Percentiles rank a stretch among this genome's conserved stretches.
These are phyloP conservation scores for Limonomyces culmigenus DNA, from an alignment of 1,284 basidiomycete species.

Conservation along the genomic window DNA sequence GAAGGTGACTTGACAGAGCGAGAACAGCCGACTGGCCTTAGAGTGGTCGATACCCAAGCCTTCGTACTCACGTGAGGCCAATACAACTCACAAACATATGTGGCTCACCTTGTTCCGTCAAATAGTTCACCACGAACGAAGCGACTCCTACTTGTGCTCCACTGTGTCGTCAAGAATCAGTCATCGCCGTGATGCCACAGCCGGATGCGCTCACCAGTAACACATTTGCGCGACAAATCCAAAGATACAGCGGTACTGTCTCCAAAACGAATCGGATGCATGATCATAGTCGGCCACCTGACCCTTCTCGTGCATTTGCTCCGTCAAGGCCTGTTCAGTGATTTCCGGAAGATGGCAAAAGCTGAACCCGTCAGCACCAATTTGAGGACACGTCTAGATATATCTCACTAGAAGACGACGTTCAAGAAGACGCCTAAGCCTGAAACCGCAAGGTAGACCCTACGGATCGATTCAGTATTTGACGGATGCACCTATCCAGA, in stretches of 20 bases:
- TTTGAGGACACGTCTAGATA: too few species aligned
- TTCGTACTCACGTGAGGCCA: too few species aligned
- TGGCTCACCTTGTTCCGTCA: slow-evolving; percentile 44
- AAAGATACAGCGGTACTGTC: slow-evolving; percentile 54
- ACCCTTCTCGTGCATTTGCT: slow-evolving; percentile 29
- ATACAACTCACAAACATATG: too few species aligned
- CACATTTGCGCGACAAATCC: slow-evolving; percentile 59
- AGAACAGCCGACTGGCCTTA: slow-evolving; percentile 46
- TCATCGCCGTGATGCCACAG: too few species aligned
- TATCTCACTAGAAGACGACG: slow-evolving; percentile 49
- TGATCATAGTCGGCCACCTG: slow-evolving; percentile 19
- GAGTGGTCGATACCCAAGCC: slow-evolving; percentile 36
- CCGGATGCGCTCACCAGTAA: slow-evolving; percentile 45
- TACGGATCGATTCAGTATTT: slow-evolving; percentile 16
- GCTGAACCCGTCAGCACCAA: slow-evolving; percentile 16
- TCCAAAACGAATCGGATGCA: slow-evolving; percentile 39
- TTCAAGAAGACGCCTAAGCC: slow-evolving; percentile 47
- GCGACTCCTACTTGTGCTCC: slow-evolving; percentile 65
- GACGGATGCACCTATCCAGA: background rate
- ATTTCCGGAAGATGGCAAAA: slow-evolving; percentile 66
- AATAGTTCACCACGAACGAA: slow-evolving; percentile 56
- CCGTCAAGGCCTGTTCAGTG: slow-evolving; percentile 42
- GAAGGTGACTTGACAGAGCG: slow-evolving; percentile 60
- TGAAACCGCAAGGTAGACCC: slow-evolving; percentile 68
- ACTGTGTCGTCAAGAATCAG: slow-evolving; percentile 14